These are phyloP conservation scores for Ceratocystis harringtonii DNA, from an alignment of 2,329 filamentous ascomycete genomes.

Conservation along the genomic window DNA sequence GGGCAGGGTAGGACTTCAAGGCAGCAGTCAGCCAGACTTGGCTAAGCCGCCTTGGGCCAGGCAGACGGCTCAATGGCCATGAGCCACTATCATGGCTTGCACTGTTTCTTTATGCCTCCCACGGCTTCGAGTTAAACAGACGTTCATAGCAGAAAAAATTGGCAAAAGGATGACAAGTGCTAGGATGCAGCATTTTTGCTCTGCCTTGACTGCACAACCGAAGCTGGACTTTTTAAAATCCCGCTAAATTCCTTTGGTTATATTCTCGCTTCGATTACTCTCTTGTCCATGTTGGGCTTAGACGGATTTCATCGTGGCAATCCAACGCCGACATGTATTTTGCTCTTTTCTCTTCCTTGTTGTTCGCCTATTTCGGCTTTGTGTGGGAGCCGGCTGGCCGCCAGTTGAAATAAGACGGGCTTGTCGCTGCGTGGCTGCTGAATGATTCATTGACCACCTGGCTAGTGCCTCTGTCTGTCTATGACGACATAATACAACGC, in stretches of 20 bases:
- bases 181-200: not conserved
- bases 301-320: conserved; percentile 1
- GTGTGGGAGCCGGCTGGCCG: not conserved
- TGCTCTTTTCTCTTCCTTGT: not conserved
- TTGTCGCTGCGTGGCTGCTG: not conserved
- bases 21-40: too few relatives aligned
- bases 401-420: not conserved
- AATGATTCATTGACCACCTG: not conserved
- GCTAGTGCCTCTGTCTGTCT: not conserved
- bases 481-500: not conserved
- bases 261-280: not conserved
- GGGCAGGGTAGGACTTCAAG: too few relatives aligned
- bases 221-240: not conserved
- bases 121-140: too few relatives aligned
- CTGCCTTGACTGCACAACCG: not conserved
- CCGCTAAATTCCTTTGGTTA: not conserved
- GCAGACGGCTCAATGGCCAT: too few relatives aligned
- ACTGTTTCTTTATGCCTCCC: too few relatives aligned
- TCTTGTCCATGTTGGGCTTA: not conserved
- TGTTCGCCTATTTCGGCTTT: not conserved
- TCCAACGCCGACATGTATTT: not conserved
- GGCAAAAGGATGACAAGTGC: too few relatives aligned
- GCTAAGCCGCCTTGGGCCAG: too few relatives aligned
- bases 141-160: too few relatives aligned
- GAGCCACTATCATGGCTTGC: too few relatives aligned